Base-by-base conservation (phyloP, 1,284 basidiomycete species). In the Cryptococcus sp. region DNA sequence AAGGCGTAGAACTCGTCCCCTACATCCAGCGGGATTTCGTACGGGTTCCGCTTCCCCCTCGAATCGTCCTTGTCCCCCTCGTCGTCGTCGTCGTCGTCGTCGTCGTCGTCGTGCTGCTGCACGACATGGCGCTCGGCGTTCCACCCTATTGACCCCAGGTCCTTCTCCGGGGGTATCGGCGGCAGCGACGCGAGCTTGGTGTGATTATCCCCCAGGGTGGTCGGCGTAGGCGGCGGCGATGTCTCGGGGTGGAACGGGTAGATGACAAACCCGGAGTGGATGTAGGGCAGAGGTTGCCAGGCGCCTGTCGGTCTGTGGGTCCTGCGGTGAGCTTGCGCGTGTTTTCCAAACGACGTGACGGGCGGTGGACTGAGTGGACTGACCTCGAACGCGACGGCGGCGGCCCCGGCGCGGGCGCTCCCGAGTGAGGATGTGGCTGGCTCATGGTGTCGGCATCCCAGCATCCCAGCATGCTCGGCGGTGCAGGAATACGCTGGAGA, bases 1-100 rank as follows among this genome's bases (percentile, higher is more conserved):
- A 96, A 95, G 23, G 92, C 91, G 78, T 97, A 97, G 39, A 98
- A 87, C 73, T 97, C 94, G 73, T 97, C 94, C 50, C 95, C 95
- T 21, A 97, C 72, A 58, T 82, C 80, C 47, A 80, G 70, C 3
- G 72, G 63, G 42, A 77, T 72, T 67, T 79, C 74, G 50, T 75
- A 70, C 1, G 64, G 62, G 52, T 76, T 76, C 4, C 54, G 54
- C 54, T 66, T 68, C 2, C 59, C 36, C 33, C 18, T 11, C 16
- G 12, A 20, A 21, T 24, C 20, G 8, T 5, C 28, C 24, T n/a
- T 18, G 28, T 38, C 36, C 20, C 8, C 20, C 48, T 21, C 37
- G n/a, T n/a, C n/a, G n/a, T n/a, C n/a, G n/a, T n/a, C n/a, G n/a
- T n/a, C n/a, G n/a, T 24, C 20, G 8, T 5, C 28, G 12, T n/a